Percentiles rank a stretch among this genome's conserved stretches.
phyloP scores from a whole-genome alignment of 176 grass and related monocot species.

The Cenchrus fungigraminus region DNA sequence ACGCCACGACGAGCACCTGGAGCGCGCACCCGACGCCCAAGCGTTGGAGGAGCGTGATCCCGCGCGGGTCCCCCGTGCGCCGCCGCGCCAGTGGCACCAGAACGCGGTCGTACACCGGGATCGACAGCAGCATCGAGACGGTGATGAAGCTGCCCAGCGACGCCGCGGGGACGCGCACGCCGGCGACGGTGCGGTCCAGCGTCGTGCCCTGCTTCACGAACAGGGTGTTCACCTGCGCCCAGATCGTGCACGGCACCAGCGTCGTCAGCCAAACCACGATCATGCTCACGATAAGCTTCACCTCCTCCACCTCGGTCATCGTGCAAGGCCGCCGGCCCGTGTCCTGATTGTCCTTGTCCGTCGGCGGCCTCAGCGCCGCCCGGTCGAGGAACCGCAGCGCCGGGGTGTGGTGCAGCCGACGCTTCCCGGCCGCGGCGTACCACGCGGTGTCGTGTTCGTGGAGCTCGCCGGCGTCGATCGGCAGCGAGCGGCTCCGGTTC shows the following conservation, averaged over 20 bases:
- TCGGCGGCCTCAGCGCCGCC: slow-evolving; percentile 41
- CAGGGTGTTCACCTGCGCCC: slow-evolving; percentile 75
- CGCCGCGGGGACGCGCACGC: slow-evolving; percentile 60
- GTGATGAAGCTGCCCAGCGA: slow-evolving; percentile 61
- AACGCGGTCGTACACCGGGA: slow-evolving; percentile 72
- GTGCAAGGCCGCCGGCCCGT: slow-evolving; percentile 26
- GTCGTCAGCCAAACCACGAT: slow-evolving; percentile 64
- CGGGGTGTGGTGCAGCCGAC: slow-evolving; percentile 44
- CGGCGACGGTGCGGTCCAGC: slow-evolving; percentile 51
- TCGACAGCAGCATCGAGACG: slow-evolving; percentile 62
- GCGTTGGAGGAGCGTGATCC: slow-evolving; percentile 78
- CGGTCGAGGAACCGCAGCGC: slow-evolving; percentile 65
- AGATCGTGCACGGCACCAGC: slow-evolving; percentile 71
- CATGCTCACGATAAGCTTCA: slow-evolving; percentile 65
- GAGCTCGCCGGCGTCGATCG: background rate
- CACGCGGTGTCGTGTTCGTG: slow-evolving; percentile 52
- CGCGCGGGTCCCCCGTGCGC: slow-evolving; percentile 65
- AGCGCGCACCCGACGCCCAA: slow-evolving; percentile 63
- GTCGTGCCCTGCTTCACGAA: slow-evolving; percentile 84
- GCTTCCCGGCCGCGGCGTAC: slow-evolving; percentile 47
- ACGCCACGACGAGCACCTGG: slow-evolving; percentile 47
- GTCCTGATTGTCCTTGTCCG: background rate
- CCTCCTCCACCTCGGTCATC: slow-evolving; percentile 73
- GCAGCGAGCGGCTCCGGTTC: slow-evolving; percentile 30
- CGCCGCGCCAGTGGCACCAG: slow-evolving; percentile 66